phyloP scores from a whole-genome alignment of 176 grass and related monocot species.

The Raddia guianensis region DNA sequence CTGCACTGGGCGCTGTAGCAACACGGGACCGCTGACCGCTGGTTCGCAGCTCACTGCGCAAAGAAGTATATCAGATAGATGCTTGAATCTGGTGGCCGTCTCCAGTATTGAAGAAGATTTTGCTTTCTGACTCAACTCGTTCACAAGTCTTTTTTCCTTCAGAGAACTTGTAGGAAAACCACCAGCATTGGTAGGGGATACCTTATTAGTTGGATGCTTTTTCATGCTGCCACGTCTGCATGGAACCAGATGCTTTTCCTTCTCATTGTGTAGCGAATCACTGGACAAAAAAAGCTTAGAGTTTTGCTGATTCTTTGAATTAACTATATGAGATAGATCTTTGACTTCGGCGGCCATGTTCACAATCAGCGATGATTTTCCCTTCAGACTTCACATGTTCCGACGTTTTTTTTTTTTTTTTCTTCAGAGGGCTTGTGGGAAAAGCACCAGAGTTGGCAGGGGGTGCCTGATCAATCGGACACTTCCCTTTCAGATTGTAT shows the following conservation, averaged over 20 bases:
- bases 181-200: no score
- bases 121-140: no score
- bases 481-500: not conserved
- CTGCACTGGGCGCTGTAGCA: no score
- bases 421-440: slow-evolving; percentile 12
- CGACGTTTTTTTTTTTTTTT: not conserved
- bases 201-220: not conserved
- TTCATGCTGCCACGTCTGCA: not conserved
- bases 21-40: no score
- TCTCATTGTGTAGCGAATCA: not conserved
- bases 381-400: not conserved
- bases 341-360: not conserved
- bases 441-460: not conserved
- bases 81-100: no score
- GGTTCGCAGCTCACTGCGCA: no score
- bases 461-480: not conserved
- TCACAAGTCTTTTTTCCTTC: no score
- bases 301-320: not conserved
- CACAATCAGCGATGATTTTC: not conserved
- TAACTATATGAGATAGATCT: not conserved
- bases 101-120: no score
- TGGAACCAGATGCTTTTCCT: not conserved
- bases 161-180: no score
- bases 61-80: no score
- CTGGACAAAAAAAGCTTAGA: slow-evolving; percentile 1